Percentiles rank a stretch among this genome's conserved stretches.
Conservation (phyloP, 495 filamentous ascomycete species). For the Polyplosphaeria fusca region DNA sequence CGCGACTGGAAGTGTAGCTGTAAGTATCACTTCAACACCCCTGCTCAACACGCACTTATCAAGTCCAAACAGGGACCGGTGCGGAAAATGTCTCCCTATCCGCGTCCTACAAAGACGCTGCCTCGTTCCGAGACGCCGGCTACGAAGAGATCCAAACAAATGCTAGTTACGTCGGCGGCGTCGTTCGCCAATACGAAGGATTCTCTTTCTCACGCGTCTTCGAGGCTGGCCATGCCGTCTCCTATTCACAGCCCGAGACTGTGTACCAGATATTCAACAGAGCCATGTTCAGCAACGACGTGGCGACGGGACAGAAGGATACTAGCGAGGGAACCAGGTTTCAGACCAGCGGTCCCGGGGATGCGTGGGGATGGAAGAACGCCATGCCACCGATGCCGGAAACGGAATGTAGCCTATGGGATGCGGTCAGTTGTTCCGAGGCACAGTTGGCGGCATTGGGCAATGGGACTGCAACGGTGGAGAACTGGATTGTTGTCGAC, state of each 20-base stretch:
- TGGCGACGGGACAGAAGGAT: not conserved
- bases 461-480: not conserved
- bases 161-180: not conserved
- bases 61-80: not conserved
- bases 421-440: not conserved
- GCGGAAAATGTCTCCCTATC: not conserved
- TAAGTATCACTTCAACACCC: not conserved
- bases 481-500: not conserved
- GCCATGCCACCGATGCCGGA: not conserved
- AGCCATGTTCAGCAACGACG: not conserved
- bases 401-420: not conserved
- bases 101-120: not conserved
- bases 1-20: conserved; percentile 1
- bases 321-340: not conserved
- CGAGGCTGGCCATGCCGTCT: not conserved
- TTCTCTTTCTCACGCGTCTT: not conserved
- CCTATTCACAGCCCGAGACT: not conserved
- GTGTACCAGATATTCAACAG: not conserved
- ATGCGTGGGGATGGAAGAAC: not conserved
- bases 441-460: not conserved
- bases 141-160: not conserved
- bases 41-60: no score
- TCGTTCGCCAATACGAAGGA: not conserved
- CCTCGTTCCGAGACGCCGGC: not conserved
- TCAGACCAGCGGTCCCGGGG: not conserved